phyloP scores from a whole-genome alignment of 768 basidiomycete genomes.

The Saitozyma podzolica region DNA sequence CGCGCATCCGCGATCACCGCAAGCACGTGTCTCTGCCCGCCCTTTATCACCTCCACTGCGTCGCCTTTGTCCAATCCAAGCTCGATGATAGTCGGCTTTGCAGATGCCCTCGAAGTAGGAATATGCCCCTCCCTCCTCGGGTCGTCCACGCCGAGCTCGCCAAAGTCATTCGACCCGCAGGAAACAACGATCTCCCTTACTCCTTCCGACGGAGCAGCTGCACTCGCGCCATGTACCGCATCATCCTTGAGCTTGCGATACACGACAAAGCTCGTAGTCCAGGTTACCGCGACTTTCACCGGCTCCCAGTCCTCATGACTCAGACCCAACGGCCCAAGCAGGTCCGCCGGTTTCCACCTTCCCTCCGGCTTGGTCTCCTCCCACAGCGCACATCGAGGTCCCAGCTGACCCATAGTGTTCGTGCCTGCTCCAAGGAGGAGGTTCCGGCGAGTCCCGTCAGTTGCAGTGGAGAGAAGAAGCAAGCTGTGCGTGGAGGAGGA shows the following conservation, averaged over 20 bases:
- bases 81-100: conserved; percentile 30
- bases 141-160: conserved; percentile 63
- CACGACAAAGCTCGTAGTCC: conserved; percentile 81
- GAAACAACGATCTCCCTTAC: conserved; percentile 60
- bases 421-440: conserved; percentile 76
- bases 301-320: conserved; percentile 54
- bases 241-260: conserved; percentile 52
- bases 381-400: conserved; percentile 50
- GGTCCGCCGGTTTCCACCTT: conserved; percentile 47
- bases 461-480: conserved; percentile 56
- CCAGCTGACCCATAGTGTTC: conserved; percentile 71
- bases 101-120: conserved; percentile 13
- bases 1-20: conserved; percentile 49
- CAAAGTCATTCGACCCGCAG: conserved; percentile 83
- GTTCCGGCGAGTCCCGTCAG: neutral
- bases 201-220: conserved; percentile 48
- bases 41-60: conserved; percentile 57
- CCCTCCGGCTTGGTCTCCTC: conserved; percentile 56
- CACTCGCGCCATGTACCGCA: neutral
- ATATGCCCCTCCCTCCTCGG: conserved; percentile 4
- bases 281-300: conserved; percentile 64
- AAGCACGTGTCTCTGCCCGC: conserved; percentile 75
- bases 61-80: conserved; percentile 29
- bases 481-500: conserved; percentile 81
- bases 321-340: conserved; percentile 10